Conservation (phyloP, 306 rosid genomes). For the Aeschynomene evenia region DNA sequence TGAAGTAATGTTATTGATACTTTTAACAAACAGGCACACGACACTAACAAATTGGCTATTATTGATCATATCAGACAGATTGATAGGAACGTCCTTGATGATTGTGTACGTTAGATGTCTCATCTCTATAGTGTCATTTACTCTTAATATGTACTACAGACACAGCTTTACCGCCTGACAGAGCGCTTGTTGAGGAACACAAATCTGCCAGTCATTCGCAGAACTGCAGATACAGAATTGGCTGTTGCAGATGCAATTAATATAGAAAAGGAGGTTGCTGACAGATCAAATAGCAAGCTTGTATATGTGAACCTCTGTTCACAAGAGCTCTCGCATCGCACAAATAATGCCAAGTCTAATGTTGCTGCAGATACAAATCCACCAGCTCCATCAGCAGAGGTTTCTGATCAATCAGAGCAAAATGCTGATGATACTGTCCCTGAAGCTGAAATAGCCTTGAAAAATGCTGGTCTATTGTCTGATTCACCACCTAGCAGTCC, state of each 20-base stretch:
- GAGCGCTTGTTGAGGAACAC: constrained; percentile 80
- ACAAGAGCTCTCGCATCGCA: constrained; percentile 66
- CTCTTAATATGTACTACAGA: constrained; percentile 43
- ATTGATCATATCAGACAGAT: not conserved
- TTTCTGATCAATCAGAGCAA: constrained; percentile 44
- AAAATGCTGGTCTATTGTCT: constrained; percentile 83
- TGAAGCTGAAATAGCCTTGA: constrained; percentile 70
- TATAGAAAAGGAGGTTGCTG: constrained; percentile 86
- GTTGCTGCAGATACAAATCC: constrained; percentile 40
- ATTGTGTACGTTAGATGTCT: constrained; percentile 10
- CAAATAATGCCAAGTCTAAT: constrained; percentile 47
- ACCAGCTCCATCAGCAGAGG: constrained; percentile 36
- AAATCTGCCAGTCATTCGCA: constrained; percentile 60
- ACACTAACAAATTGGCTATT: not conserved
- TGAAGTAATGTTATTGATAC: too few relatives aligned
- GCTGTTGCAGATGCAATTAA: constrained; percentile 95
- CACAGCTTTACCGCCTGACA: constrained; percentile 83
- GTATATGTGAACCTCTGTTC: constrained; percentile 89
- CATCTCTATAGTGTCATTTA: constrained; percentile 1
- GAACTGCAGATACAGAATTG: constrained; percentile 86
- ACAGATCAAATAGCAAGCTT: constrained; percentile 79
- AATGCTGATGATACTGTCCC: constrained; percentile 47
- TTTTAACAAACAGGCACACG: too few relatives aligned
- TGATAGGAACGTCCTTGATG: not conserved
- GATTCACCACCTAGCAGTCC: constrained; percentile 94